phyloP scores from a whole-genome alignment of 2,329 filamentous ascomycete genomes.

The Scopulariopsis brevicaulis region DNA sequence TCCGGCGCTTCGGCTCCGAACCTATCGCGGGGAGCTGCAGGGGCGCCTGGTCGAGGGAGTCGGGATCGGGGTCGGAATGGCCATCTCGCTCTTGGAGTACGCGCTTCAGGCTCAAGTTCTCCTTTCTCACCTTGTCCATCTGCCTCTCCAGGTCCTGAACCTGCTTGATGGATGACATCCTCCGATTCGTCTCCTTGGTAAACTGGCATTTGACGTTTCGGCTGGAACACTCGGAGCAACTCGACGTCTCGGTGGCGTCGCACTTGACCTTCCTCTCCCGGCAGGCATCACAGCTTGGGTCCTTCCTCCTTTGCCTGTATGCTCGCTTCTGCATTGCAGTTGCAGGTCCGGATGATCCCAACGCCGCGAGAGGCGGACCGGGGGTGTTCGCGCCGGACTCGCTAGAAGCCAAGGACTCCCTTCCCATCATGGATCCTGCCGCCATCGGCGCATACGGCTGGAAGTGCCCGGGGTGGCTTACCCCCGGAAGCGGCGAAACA shows the following conservation, averaged over 20 bases:
- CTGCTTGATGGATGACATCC: conserved; percentile 99
- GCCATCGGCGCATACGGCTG: conserved; percentile 42
- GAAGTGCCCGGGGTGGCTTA: conserved; percentile 20
- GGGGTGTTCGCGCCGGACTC: conserved; percentile 46
- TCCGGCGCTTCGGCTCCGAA: conserved; percentile 52
- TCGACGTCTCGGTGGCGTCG: conserved; percentile 90
- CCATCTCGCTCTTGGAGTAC: conserved; percentile 42
- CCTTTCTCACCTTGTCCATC: conserved; percentile 65
- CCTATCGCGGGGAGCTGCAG: conserved; percentile 54
- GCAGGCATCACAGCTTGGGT: conserved; percentile 95
- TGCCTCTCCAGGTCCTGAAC: conserved; percentile 95
- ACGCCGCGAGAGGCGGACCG: conserved; percentile 25
- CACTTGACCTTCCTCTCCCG: conserved; percentile 80
- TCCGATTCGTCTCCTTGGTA: conserved; percentile 94
- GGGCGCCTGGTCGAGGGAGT: conserved; percentile 34
- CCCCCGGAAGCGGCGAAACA: conserved; percentile 15
- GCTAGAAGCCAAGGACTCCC: conserved; percentile 48
- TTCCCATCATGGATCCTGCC: conserved; percentile 37
- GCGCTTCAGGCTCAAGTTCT: conserved; percentile 64
- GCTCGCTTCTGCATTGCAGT: conserved; percentile 65
- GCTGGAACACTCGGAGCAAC: conserved; percentile 95
- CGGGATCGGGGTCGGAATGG: conserved; percentile 36
- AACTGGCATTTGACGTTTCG: conserved; percentile 97
- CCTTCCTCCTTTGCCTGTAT: conserved; percentile 88
- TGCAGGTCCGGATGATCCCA: conserved; percentile 21